phyloP scores from a whole-genome alignment of 257 asterid species.

The Solanum gracilifrons region DNA sequence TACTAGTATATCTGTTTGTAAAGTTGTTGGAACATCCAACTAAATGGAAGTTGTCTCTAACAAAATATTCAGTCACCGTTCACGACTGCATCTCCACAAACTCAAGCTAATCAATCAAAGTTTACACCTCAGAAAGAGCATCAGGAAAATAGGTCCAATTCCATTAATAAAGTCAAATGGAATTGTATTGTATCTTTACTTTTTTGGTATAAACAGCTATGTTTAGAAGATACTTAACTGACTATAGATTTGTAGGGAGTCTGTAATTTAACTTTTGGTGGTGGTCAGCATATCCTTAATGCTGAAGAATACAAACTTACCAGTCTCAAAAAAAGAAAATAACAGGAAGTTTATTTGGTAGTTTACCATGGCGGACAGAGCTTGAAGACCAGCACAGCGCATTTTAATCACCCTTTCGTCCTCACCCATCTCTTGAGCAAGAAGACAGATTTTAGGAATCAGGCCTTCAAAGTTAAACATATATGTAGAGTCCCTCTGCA shows the following conservation, averaged over 20 bases:
- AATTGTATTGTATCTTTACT: background rate
- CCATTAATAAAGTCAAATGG: background rate
- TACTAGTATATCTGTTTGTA: background rate
- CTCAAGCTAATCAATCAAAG: background rate
- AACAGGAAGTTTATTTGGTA: background rate
- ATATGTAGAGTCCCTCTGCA: constrained; percentile 58
- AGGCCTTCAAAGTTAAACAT: constrained; percentile 63
- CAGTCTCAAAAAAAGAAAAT: background rate
- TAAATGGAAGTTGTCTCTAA: background rate
- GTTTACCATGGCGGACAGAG: constrained; percentile 54
- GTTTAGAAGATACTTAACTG: background rate
- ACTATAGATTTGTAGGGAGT: background rate
- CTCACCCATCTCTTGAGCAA: constrained; percentile 66
- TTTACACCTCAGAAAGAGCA: background rate
- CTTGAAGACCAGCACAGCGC: constrained; percentile 67
- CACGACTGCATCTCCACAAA: background rate
- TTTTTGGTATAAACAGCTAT: background rate
- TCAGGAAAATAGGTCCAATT: background rate
- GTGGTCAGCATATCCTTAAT: background rate
- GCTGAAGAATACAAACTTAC: background rate
- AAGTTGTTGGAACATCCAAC: background rate
- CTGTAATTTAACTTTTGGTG: background rate
- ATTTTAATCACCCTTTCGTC: constrained; percentile 35
- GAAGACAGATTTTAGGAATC: constrained; percentile 57
- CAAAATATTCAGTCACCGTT: background rate